Base-by-base conservation (phyloP, 495 filamentous ascomycete genomes). In the Neurospora sp. region DNA sequence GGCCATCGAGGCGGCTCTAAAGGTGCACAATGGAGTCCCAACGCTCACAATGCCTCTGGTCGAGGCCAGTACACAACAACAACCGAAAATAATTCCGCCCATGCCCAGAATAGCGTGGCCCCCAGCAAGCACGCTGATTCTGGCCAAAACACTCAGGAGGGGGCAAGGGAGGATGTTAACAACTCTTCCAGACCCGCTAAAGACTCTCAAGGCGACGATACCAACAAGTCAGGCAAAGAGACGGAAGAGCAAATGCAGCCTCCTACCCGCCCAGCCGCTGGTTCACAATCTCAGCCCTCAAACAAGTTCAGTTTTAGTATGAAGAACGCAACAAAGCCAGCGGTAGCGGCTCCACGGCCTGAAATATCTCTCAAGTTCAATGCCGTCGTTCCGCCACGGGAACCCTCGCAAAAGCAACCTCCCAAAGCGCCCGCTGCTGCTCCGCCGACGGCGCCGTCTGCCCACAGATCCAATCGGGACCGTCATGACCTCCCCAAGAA, bases 241-340 rank as follows among this genome's bases (percentile, higher is more conserved):
- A 85, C 86, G 39, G 83, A 82, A 70, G 81, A 83, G 69, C 77
- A 75, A 76, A 80, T 77, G 75, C 69, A 71, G 6, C 87, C 87
- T 9, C 78, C 79, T 16, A 82, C 79, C 62, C 84, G 88, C 73
- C 80, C 85, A n/a, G 79, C 86, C 8, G 59, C 35, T 82, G 86
- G 77, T 74, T 83, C 70, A 85, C 88, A 86, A 82, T 88, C 85
- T 39, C 77, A 77, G 41, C 78, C 81, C 20, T 70, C 79, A 18
- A 90, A 90, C 44, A 95, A 94, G 79, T 93, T 97, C 76, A 94
- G 92, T 77, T 97, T 97, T 81, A 91, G 93, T 14, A 91, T 97
- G 81, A 96, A 96, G 79, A 84, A 89, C 39, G 81, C 86, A 0
- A 66, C 54, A 66, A 96, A 96, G 74, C 82, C 88, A 27, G 82